Evolutionary conservation across 176 grass and related monocot species (phyloP).

Genomic region (Cenchrus americanus): DNA sequence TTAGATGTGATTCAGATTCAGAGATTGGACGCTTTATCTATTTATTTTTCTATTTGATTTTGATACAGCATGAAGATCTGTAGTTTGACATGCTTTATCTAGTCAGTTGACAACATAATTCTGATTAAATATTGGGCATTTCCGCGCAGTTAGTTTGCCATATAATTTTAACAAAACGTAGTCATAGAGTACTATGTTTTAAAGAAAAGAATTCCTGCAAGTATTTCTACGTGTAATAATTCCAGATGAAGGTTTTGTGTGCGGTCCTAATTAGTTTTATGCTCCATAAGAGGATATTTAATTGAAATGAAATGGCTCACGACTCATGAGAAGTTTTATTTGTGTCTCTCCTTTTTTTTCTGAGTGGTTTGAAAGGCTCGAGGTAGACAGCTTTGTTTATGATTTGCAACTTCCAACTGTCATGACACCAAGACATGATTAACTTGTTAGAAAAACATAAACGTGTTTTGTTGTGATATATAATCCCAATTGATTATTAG

Average conservation of each 20-base stretch:
- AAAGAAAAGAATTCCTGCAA: neutral
- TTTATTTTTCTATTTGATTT: neutral
- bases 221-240: neutral
- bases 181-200: neutral
- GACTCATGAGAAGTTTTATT: constrained; percentile 14
- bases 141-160: neutral
- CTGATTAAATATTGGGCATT: neutral
- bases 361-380: neutral
- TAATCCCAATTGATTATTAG: neutral
- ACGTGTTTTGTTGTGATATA: neutral
- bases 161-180: neutral
- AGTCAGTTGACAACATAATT: neutral
- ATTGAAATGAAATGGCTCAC: neutral
- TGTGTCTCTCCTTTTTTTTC: neutral
- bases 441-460: neutral
- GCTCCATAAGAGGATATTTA: neutral
- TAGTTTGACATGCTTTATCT: neutral
- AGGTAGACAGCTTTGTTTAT: neutral
- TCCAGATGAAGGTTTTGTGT: neutral
- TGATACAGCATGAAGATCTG: neutral
- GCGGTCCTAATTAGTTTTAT: neutral
- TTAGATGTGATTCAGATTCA: neutral
- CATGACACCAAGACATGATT: neutral
- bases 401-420: neutral
- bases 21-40: neutral